Evolutionary conservation across 164 flowering plant genomes (phyloP).

Genomic region (Umbellularia californica): DNA sequence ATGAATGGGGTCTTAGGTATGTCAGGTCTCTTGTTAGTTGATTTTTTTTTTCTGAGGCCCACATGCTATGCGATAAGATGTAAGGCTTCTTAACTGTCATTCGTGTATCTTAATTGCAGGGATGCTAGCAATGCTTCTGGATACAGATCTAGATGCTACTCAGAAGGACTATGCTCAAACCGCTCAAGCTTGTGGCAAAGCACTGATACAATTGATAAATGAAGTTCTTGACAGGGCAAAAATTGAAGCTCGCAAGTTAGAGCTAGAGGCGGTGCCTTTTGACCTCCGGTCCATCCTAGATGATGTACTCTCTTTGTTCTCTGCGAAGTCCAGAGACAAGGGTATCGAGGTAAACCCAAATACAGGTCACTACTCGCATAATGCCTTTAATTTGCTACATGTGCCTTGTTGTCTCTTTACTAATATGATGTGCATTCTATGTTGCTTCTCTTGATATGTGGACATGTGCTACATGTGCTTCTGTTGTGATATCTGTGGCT

Average conservation of each 20-base stretch:
- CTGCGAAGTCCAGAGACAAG: slow-evolving; percentile 77
- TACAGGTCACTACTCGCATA: background rate
- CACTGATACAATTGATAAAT: slow-evolving; percentile 77
- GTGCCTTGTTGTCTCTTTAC: background rate
- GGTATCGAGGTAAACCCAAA: slow-evolving; percentile 63
- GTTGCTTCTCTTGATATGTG: background rate
- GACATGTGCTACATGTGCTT: background rate
- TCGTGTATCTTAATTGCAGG: slow-evolving; percentile 36
- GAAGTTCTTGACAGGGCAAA: slow-evolving; percentile 95
- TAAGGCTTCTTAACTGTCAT: background rate
- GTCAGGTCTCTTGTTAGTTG: slow-evolving; percentile 2
- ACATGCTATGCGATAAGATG: background rate
- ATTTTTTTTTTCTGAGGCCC: background rate
- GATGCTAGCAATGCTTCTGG: slow-evolving; percentile 81
- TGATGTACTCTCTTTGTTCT: slow-evolving; percentile 84
- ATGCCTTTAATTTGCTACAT: background rate
- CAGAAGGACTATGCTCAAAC: slow-evolving; percentile 85
- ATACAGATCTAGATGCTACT: slow-evolving; percentile 68
- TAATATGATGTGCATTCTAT: background rate
- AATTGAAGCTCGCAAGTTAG: slow-evolving; percentile 90
- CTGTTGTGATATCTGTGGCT: slow-evolving; percentile 11
- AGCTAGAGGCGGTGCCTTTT: slow-evolving; percentile 78
- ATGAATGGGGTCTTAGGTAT: slow-evolving; percentile 97
- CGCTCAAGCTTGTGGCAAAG: slow-evolving; percentile 86
- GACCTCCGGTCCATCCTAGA: slow-evolving; percentile 68